Percentiles rank a stretch among this genome's conserved stretches.
phyloP scores from a whole-genome alignment of 2,329 filamentous ascomycete genomes.

The Alternaria brassicae region DNA sequence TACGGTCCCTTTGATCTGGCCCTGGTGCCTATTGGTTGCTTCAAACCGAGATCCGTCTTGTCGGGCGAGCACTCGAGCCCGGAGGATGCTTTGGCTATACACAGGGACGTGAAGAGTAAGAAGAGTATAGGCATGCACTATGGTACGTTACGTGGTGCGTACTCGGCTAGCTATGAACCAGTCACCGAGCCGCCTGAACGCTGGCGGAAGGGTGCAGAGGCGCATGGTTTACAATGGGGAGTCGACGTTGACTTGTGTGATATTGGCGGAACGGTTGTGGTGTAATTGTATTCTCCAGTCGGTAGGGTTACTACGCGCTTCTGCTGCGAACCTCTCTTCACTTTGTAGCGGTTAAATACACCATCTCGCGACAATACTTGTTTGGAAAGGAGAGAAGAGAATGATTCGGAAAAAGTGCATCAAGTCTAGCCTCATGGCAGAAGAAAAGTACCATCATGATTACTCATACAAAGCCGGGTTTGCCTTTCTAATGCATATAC shows the following conservation, averaged over 20 bases:
- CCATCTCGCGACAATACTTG: not conserved
- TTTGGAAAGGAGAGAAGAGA: not conserved
- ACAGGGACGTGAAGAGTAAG: constrained; percentile 56
- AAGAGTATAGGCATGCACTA: constrained; percentile 62
- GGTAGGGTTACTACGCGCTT: not conserved
- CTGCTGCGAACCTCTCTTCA: not conserved
- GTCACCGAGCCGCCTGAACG: constrained; percentile 57
- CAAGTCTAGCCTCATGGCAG: not conserved
- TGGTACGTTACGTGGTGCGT: constrained; percentile 56
- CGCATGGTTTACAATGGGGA: constrained; percentile 51
- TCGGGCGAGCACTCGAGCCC: constrained; percentile 57
- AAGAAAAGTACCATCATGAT: constrained; percentile 2
- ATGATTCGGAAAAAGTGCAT: constrained; percentile 4
- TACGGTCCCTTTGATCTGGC: constrained; percentile 60
- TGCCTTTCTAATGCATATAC: not conserved
- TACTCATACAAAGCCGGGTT: constrained; percentile 7
- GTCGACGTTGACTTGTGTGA: constrained; percentile 52
- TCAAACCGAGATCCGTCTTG: constrained; percentile 54
- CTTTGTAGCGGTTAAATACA: not conserved
- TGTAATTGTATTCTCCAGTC: constrained; percentile 26
- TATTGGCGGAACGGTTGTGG: constrained; percentile 57
- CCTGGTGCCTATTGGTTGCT: constrained; percentile 59
- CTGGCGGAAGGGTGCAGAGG: constrained; percentile 56
- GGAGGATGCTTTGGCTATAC: constrained; percentile 57
- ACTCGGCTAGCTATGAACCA: constrained; percentile 57